Evolutionary conservation across 768 basidiomycete species (phyloP).

Genomic region (Pleurotus giganteus): DNA sequence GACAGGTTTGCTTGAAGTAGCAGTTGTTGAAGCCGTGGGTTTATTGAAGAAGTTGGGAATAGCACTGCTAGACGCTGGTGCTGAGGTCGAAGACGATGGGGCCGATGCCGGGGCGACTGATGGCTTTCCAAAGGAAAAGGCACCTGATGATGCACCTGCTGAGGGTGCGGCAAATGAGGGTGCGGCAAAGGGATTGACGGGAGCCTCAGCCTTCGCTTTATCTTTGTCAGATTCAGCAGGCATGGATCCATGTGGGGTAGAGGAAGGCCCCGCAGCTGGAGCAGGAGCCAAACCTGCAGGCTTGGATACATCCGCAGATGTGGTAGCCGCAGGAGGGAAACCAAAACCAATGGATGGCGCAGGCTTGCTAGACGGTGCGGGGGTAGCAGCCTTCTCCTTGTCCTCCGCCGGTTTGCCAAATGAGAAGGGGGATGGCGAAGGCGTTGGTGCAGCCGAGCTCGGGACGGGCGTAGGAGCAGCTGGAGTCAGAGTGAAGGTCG

Average conservation of each 20-base stretch:
- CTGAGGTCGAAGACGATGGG: conserved; percentile 8
- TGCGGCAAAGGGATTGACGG: background rate
- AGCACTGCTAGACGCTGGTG: conserved; percentile 8
- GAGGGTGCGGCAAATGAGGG: background rate
- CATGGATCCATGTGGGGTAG: conserved; percentile 13
- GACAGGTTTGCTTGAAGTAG: background rate
- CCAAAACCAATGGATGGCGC: conserved; percentile 9
- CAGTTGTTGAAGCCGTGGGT: background rate
- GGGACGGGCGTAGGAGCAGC: conserved; percentile 17
- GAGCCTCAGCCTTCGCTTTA: conserved; percentile 19
- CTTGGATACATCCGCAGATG: conserved; percentile 9
- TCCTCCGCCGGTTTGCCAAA: conserved; percentile 5
- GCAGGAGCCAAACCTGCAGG: conserved; percentile 10
- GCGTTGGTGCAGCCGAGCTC: background rate
- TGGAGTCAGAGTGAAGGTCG: conserved; percentile 17
- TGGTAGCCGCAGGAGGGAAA: conserved; percentile 17
- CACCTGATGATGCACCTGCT: background rate
- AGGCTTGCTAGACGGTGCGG: conserved; percentile 16
- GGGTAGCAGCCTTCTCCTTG: conserved; percentile 18
- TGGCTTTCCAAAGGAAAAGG: conserved; percentile 15
- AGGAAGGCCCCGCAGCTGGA: conserved; percentile 3
- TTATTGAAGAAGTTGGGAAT: conserved; percentile 1
- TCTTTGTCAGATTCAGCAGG: background rate
- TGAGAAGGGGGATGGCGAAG: background rate
- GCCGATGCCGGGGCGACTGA: conserved; percentile 11